Percentiles rank a stretch among this genome's conserved stretches.
These are phyloP conservation scores for Nicotiana noctiflora DNA, from an alignment of 257 asterid genomes.

Conservation along the genomic window DNA sequence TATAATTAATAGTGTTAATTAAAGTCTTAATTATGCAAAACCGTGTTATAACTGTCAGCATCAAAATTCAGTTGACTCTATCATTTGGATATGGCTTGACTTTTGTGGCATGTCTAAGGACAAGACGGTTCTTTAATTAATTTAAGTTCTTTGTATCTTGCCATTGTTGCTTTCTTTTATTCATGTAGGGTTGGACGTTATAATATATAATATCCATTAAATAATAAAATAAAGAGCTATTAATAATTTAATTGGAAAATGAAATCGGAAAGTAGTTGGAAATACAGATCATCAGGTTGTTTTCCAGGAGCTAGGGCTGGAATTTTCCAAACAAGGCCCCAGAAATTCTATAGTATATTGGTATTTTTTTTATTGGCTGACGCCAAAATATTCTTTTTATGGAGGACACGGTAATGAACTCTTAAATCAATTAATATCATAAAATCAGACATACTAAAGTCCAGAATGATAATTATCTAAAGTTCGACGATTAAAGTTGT, in stretches of 20 bases:
- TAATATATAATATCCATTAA: not conserved
- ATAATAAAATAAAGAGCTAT: not conserved
- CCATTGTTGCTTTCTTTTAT: not conserved
- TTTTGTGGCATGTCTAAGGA: not conserved
- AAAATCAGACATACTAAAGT: too few species aligned
- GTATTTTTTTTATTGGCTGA: too few species aligned
- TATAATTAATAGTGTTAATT: not conserved
- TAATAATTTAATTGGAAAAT: not conserved
- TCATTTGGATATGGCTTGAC: not conserved
- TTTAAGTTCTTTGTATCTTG: not conserved
- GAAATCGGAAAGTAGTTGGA: not conserved
- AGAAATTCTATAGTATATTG: too few species aligned
- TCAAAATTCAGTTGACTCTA: not conserved
- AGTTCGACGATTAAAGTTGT: too few species aligned
- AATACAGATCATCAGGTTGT: not conserved
- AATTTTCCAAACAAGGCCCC: not conserved
- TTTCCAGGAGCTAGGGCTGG: not conserved
- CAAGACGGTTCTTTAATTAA: not conserved
- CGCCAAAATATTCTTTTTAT: too few species aligned
- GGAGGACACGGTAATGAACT: too few species aligned
- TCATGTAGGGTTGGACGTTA: not conserved
- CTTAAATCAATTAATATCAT: too few species aligned
- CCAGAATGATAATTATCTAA: too few species aligned
- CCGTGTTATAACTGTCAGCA: constrained; percentile 16
- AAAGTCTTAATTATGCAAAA: constrained; percentile 3